phyloP scores from a whole-genome alignment of 1,284 basidiomycete genomes.

The Puccinia polysora region DNA sequence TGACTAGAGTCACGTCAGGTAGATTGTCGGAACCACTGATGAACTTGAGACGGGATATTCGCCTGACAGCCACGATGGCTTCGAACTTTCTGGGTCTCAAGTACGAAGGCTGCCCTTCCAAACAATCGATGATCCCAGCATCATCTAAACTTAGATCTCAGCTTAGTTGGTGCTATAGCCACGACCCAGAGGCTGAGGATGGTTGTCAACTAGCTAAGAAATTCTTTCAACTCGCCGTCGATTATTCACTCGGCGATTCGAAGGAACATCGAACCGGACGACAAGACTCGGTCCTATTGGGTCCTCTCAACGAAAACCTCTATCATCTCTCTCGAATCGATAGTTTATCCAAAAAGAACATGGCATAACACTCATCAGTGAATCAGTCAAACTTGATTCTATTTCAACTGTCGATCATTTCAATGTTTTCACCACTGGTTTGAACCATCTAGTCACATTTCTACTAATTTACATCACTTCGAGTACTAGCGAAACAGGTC shows the following conservation, averaged over 20 bases:
- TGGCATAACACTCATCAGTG: no score
- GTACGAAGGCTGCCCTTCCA: conserved; percentile 5
- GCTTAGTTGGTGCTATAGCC: conserved; percentile 1
- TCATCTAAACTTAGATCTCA: neutral
- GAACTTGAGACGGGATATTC: conserved; percentile 1
- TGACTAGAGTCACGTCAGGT: neutral
- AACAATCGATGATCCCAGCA: neutral
- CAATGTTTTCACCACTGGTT: no score
- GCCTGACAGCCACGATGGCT: conserved; percentile 24
- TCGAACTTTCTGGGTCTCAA: conserved; percentile 19
- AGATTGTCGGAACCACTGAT: conserved; percentile 26
- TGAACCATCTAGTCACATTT: no score
- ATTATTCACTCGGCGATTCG: neutral
- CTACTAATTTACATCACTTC: no score
- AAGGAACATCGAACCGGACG: neutral
- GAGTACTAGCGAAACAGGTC: no score
- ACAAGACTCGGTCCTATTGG: neutral
- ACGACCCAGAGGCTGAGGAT: neutral
- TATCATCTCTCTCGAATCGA: conserved; percentile 1
- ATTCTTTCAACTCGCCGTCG: conserved; percentile 23
- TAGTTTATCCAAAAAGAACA: neutral
- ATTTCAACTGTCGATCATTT: no score
- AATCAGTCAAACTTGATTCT: no score
- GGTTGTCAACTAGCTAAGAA: conserved; percentile 13
- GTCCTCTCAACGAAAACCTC: conserved; percentile 11